phyloP scores from a whole-genome alignment of 2,329 filamentous ascomycete genomes.

The Penicillium paneum region DNA sequence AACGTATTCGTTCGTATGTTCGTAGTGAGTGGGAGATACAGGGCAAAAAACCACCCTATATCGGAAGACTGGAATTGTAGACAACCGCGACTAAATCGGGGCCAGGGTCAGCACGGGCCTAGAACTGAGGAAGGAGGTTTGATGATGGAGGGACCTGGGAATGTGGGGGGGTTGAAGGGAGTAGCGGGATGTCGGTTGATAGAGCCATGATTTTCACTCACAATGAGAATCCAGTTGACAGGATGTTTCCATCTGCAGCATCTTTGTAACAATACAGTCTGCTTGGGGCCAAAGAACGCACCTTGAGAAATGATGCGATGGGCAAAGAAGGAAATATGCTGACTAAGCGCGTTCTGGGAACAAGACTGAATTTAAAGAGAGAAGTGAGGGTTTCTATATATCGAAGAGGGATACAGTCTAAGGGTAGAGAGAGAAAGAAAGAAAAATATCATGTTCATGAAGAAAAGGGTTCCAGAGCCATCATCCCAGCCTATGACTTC shows the following conservation, averaged over 20 bases:
- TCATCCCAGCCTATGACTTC: constrained; percentile 14
- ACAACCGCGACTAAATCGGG: constrained; percentile 30
- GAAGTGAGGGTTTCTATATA: constrained; percentile 5
- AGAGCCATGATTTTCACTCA: constrained; percentile 22
- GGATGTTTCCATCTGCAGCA: constrained; percentile 30
- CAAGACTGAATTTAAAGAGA: neutral
- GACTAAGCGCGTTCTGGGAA: constrained; percentile 3
- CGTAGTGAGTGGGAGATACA: constrained; percentile 11
- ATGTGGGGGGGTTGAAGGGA: constrained; percentile 27
- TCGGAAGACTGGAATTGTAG: constrained; percentile 27
- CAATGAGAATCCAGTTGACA: constrained; percentile 26
- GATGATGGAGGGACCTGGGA: constrained; percentile 28
- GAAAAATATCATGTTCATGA: neutral
- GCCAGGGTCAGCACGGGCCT: constrained; percentile 21
- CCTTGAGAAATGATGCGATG: constrained; percentile 9
- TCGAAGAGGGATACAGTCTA: constrained; percentile 2
- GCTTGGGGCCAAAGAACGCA: neutral
- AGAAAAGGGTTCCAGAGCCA: neutral
- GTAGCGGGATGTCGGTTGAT: constrained; percentile 4
- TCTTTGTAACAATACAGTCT: constrained; percentile 23
- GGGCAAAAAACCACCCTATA: constrained; percentile 26
- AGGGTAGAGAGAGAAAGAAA: neutral
- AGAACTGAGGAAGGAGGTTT: constrained; percentile 28
- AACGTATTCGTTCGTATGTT: constrained; percentile 2
- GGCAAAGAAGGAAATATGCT: constrained; percentile 1